Evolutionary conservation across 1,284 basidiomycete species (phyloP).

Genomic region (Hemileia vastatrix): DNA sequence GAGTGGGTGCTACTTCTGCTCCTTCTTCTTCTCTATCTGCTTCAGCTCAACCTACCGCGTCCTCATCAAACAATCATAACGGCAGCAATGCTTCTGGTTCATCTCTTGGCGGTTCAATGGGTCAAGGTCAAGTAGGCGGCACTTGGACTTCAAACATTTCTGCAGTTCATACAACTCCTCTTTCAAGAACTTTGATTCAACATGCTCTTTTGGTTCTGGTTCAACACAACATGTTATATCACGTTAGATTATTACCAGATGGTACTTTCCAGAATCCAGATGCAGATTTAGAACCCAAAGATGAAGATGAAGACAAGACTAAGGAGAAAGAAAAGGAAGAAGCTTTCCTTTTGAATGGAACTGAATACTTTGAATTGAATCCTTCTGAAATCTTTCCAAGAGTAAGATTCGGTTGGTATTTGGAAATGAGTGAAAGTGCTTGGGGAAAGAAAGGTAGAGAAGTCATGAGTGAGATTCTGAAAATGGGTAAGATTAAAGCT

Average conservation of each 20-base stretch:
- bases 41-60: background rate
- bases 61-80: constrained; percentile 25
- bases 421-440: constrained; percentile 31
- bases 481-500: constrained; percentile 39
- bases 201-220: constrained; percentile 39
- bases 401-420: constrained; percentile 37
- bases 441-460: constrained; percentile 28
- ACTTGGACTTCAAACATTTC: background rate
- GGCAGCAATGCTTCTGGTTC: too few relatives aligned
- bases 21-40: background rate
- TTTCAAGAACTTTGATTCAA: constrained; percentile 33
- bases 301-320: background rate
- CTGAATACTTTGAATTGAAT: constrained; percentile 41
- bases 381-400: constrained; percentile 35
- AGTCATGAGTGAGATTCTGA: constrained; percentile 27
- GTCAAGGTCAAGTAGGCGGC: background rate
- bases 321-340: background rate
- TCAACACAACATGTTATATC: constrained; percentile 41
- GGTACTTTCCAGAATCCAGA: background rate
- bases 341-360: background rate
- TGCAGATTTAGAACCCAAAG: too few relatives aligned
- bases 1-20: constrained; percentile 15
- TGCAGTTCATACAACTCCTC: constrained; percentile 27
- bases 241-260: constrained; percentile 23
- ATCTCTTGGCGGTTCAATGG: constrained; percentile 12